These are phyloP conservation scores for Fragaria vesca DNA, from an alignment of 306 rosid species.

Conservation along the genomic window DNA sequence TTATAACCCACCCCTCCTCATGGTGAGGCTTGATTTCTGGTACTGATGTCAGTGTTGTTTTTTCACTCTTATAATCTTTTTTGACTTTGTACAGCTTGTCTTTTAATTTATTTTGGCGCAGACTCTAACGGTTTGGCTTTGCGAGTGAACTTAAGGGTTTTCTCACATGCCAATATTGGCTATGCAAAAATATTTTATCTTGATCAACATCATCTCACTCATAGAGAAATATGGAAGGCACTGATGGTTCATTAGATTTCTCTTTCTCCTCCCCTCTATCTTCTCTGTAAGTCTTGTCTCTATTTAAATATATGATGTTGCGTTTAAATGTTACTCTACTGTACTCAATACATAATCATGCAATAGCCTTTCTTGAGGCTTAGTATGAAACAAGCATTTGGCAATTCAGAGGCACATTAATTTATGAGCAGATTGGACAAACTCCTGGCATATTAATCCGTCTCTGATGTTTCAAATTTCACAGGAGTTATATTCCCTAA, in stretches of 20 bases:
- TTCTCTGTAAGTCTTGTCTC: too few relatives aligned
- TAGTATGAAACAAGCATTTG: too few relatives aligned
- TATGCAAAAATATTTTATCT: slow-evolving; percentile 86
- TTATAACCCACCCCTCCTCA: slow-evolving; percentile 90
- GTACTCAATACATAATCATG: too few relatives aligned
- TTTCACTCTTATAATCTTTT: neutral
- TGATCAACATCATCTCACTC: slow-evolving; percentile 81
- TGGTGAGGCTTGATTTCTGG: slow-evolving; percentile 49
- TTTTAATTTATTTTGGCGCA: slow-evolving; percentile 27
- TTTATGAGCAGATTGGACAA: too few relatives aligned
- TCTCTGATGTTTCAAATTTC: too few relatives aligned
- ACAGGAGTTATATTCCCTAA: too few relatives aligned
- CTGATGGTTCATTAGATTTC: neutral
- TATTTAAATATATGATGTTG: too few relatives aligned
- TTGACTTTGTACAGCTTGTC: neutral
- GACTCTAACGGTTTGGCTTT: slow-evolving; percentile 94
- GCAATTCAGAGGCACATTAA: too few relatives aligned
- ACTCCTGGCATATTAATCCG: too few relatives aligned
- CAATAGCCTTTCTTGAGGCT: too few relatives aligned
- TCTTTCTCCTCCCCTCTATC: neutral
- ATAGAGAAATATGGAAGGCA: slow-evolving; percentile 97
- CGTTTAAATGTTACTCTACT: too few relatives aligned
- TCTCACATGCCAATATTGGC: slow-evolving; percentile 60
- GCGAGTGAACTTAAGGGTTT: slow-evolving; percentile 90
- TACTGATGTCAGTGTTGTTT: neutral